Evolutionary conservation across 768 basidiomycete species (phyloP).

Genomic region (Kwoniella shandongensis): DNA sequence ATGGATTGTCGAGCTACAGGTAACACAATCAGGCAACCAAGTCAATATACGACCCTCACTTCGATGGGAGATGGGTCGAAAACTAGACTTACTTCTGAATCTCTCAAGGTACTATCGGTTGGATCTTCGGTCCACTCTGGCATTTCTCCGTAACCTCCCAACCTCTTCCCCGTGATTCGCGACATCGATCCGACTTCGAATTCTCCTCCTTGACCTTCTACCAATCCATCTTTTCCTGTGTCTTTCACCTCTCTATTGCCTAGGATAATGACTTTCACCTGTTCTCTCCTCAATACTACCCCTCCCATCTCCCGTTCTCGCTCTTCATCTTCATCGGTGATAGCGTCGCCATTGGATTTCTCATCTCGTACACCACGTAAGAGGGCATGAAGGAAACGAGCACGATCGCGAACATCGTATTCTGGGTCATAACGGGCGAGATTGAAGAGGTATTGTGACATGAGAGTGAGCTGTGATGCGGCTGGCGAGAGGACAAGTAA

Average conservation of each 20-base stretch:
- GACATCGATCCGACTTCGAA: conserved; percentile 65
- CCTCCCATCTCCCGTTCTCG: conserved; percentile 62
- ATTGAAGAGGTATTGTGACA: conserved; percentile 67
- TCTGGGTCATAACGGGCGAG: conserved; percentile 83
- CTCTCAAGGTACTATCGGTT: conserved; percentile 73
- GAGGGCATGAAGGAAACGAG: conserved; percentile 72
- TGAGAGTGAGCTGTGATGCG: conserved; percentile 51
- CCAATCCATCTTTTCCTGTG: conserved; percentile 1
- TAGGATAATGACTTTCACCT: conserved; percentile 75
- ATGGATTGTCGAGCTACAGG: too few relatives aligned
- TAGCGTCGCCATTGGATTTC: conserved; percentile 20
- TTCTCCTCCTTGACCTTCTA: conserved; percentile 5
- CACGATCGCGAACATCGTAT: conserved; percentile 89
- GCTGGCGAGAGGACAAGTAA: conserved; percentile 64
- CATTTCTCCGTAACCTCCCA: conserved; percentile 60
- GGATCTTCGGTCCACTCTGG: conserved; percentile 89
- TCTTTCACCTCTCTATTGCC: conserved; percentile 62
- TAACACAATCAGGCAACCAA: too few relatives aligned
- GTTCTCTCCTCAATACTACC: conserved; percentile 77
- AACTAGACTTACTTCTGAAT: conserved; percentile 53
- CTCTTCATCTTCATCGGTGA: conserved; percentile 44
- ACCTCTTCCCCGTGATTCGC: conserved; percentile 62
- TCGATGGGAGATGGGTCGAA: background rate
- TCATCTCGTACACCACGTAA: conserved; percentile 60
- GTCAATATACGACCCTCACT: too few relatives aligned